Percentiles rank a stretch among this genome's conserved stretches.
Conservation (phyloP, 345 rosid genomes). For the Pistacia vera region DNA sequence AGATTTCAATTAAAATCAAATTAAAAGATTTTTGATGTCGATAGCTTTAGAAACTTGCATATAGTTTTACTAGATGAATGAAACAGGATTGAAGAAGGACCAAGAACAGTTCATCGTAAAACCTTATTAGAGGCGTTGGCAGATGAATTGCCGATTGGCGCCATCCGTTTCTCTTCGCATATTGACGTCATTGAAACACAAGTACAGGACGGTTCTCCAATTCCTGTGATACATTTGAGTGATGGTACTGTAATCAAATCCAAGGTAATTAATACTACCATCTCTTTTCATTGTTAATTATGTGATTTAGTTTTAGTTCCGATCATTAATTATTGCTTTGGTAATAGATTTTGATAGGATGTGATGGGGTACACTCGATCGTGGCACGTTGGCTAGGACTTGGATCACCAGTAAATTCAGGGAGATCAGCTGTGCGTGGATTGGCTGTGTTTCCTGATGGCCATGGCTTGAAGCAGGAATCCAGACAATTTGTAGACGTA, state of each 20-base stretch:
- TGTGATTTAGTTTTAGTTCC: neutral
- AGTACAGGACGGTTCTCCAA: slow-evolving; percentile 12
- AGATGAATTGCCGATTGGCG: slow-evolving; percentile 30
- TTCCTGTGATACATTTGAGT: slow-evolving; percentile 22
- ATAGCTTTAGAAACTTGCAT: too few relatives aligned
- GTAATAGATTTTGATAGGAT: slow-evolving; percentile 39
- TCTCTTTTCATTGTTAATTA: neutral
- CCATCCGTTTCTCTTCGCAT: slow-evolving; percentile 39
- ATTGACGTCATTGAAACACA: slow-evolving; percentile 24
- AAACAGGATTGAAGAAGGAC: slow-evolving; percentile 10
- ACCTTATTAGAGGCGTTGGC: slow-evolving; percentile 34
- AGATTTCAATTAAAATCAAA: too few relatives aligned
- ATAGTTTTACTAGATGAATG: neutral
- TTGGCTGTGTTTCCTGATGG: slow-evolving; percentile 36
- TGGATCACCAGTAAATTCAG: slow-evolving; percentile 22
- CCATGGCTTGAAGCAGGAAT: slow-evolving; percentile 23
- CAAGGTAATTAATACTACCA: slow-evolving; percentile 15
- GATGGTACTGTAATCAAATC: slow-evolving; percentile 39
- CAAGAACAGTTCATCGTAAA: slow-evolving; percentile 27
- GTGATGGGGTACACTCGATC: slow-evolving; percentile 41
- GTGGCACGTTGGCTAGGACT: slow-evolving; percentile 44
- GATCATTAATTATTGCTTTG: neutral
- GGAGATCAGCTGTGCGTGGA: slow-evolving; percentile 36
- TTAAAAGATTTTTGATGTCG: too few relatives aligned
- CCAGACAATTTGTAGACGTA: slow-evolving; percentile 28